Conservation (phyloP, 2,329 filamentous ascomycete genomes). For the Colletotrichum sp. region DNA sequence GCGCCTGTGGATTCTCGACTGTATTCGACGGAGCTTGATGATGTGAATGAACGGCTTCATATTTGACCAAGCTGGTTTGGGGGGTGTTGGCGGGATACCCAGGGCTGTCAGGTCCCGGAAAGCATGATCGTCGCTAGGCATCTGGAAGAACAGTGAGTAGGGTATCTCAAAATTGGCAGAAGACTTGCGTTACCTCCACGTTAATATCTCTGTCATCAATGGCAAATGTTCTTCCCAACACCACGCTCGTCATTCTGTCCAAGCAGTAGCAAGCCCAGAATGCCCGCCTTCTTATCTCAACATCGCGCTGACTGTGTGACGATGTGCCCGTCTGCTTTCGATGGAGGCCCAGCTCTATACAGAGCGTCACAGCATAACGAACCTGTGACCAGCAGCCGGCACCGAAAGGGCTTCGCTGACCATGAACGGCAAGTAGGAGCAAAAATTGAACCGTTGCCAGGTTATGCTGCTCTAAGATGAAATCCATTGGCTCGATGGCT, state of each 20-base stretch:
- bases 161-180: neutral
- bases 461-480: conserved; percentile 36
- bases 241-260: conserved; percentile 36
- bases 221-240: conserved; percentile 37
- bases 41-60: conserved; percentile 31
- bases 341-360: conserved; percentile 37
- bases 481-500: conserved; percentile 35
- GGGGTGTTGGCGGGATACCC: neutral
- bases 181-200: conserved; percentile 23
- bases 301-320: conserved; percentile 10
- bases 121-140: conserved; percentile 29
- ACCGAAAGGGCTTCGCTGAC: conserved; percentile 37
- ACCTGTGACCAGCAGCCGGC: conserved; percentile 39
- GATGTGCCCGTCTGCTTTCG: conserved; percentile 13
- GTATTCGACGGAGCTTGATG: conserved; percentile 27
- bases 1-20: conserved; percentile 25
- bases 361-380: conserved; percentile 32
- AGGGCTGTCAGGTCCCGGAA: conserved; percentile 24
- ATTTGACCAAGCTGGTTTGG: conserved; percentile 24
- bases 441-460: conserved; percentile 35
- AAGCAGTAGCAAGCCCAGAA: conserved; percentile 41
- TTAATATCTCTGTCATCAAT: conserved; percentile 39
- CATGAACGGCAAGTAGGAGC: conserved; percentile 35
- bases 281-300: conserved; percentile 32
- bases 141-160: neutral